Conservation (phyloP, 2,329 filamentous ascomycete genomes). For the Tolypocladium cylindrosporum region DNA sequence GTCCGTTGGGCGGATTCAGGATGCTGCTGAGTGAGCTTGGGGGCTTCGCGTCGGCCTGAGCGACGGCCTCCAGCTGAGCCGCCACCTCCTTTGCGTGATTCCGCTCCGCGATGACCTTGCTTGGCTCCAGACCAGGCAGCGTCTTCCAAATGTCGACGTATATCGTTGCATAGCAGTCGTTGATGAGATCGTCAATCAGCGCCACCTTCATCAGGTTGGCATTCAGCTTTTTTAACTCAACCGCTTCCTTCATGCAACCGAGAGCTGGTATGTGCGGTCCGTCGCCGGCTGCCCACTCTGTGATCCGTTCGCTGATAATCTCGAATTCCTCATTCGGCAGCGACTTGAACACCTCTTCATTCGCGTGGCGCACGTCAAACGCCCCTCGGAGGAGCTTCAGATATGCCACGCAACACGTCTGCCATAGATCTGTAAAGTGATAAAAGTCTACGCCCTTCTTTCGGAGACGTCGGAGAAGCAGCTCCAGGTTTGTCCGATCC, state of each 20-base stretch:
- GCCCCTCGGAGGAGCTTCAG: constrained; percentile 40
- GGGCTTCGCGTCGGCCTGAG: constrained; percentile 15
- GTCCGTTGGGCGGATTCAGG: constrained; percentile 30
- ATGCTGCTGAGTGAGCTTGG: constrained; percentile 29
- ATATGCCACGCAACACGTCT: constrained; percentile 43
- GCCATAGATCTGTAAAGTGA: constrained; percentile 51
- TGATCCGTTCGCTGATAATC: constrained; percentile 42
- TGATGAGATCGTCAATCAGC: constrained; percentile 85
- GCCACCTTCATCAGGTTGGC: constrained; percentile 76
- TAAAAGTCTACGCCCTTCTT: constrained; percentile 71
- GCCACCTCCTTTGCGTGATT: constrained; percentile 31
- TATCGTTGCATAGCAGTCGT: constrained; percentile 74
- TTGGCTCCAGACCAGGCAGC: constrained; percentile 41
- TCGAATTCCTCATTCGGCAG: constrained; percentile 47
- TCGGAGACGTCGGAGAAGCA: constrained; percentile 66
- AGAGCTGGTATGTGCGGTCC: constrained; percentile 31
- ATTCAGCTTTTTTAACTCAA: constrained; percentile 64
- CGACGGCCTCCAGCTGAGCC: constrained; percentile 22
- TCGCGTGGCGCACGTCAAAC: constrained; percentile 32
- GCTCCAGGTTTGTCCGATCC: constrained; percentile 68
- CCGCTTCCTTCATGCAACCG: constrained; percentile 45
- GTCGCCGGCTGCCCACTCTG: constrained; percentile 40
- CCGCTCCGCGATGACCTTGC: constrained; percentile 35
- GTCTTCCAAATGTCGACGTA: constrained; percentile 57
- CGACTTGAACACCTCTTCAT: constrained; percentile 46